A percentile compares a stretch with the other conserved stretches of the same genome.
These are phyloP conservation scores for Pyrenophora seminiperda DNA, from an alignment of 2,329 filamentous ascomycete species.

Conservation along the genomic window DNA sequence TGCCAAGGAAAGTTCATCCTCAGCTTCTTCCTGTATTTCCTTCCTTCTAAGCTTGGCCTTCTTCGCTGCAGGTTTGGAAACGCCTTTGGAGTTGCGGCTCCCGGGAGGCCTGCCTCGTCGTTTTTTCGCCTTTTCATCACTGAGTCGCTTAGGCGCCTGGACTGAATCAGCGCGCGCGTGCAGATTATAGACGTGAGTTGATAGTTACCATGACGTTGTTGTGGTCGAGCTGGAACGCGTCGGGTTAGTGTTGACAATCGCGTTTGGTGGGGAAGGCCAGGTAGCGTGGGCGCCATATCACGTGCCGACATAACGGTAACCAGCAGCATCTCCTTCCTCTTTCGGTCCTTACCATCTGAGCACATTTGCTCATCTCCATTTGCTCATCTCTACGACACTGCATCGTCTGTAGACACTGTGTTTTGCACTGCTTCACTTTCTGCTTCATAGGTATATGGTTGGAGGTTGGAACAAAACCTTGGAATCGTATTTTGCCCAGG, in stretches of 20 bases:
- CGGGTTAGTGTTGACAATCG: constrained; percentile 12
- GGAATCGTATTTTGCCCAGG: not conserved
- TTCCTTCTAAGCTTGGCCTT: constrained; percentile 19
- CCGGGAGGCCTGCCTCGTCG: constrained; percentile 34
- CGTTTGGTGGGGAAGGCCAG: constrained; percentile 11
- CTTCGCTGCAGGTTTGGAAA: constrained; percentile 18
- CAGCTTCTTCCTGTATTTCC: constrained; percentile 13
- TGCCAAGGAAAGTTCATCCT: constrained; percentile 17
- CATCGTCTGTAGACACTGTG: too few species aligned
- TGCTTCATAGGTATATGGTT: too few species aligned
- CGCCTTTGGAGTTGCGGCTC: constrained; percentile 24
- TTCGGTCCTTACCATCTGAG: not conserved
- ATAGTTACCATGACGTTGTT: constrained; percentile 40
- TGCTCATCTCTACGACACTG: not conserved
- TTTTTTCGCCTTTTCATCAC: constrained; percentile 20
- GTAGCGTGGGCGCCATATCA: constrained; percentile 13
- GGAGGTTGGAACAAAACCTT: too few species aligned
- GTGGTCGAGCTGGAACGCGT: constrained; percentile 26
- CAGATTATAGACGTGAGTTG: not conserved
- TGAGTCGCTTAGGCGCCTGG: constrained; percentile 33
- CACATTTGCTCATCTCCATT: not conserved
- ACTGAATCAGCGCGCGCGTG: constrained; percentile 15
- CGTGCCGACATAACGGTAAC: not conserved
- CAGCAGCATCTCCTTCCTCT: too few species aligned
- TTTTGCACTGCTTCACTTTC: too few species aligned